phyloP scores from a whole-genome alignment of 176 grass and related monocot species.

The Hordeum marinum region DNA sequence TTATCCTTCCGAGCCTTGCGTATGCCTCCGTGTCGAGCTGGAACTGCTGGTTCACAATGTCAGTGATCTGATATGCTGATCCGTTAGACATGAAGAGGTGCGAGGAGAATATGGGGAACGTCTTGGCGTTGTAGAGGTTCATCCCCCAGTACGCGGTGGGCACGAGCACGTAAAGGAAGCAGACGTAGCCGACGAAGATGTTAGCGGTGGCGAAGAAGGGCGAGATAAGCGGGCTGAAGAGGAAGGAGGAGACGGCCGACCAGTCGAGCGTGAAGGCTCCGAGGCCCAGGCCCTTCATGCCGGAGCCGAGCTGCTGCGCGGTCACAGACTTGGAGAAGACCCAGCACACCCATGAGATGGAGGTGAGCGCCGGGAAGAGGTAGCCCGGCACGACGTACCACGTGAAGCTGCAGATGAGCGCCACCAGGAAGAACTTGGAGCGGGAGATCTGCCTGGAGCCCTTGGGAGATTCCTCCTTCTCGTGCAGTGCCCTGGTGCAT shows the following conservation, averaged over 20 bases:
- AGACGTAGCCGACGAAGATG: conserved; percentile 51
- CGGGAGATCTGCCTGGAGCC: conserved; percentile 46
- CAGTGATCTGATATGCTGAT: conserved; percentile 31
- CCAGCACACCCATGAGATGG: conserved; percentile 88
- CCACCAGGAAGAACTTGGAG: conserved; percentile 80
- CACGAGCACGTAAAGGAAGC: conserved; percentile 44
- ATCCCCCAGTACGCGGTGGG: conserved; percentile 62
- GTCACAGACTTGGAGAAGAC: conserved; percentile 68
- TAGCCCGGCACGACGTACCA: conserved; percentile 65
- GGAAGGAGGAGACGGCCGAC: conserved; percentile 60
- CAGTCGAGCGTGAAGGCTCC: conserved; percentile 82
- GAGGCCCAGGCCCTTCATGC: conserved; percentile 56
- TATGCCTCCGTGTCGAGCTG: conserved; percentile 44
- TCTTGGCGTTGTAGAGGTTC: conserved; percentile 52
- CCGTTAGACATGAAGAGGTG: conserved; percentile 64
- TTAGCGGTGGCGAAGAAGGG: conserved; percentile 83
- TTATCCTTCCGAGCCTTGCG: conserved; percentile 36
- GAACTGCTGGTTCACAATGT: conserved; percentile 55
- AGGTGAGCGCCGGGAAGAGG: conserved; percentile 59
- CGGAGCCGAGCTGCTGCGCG: conserved; percentile 72
- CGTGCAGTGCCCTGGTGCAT: conserved; percentile 61
- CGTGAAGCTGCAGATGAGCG: conserved; percentile 59
- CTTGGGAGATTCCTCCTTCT: conserved; percentile 47
- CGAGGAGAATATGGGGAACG: conserved; percentile 76
- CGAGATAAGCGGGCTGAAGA: conserved; percentile 65